phyloP scores from a whole-genome alignment of 2,329 filamentous ascomycete genomes.

The Hypoxylon sp. region DNA sequence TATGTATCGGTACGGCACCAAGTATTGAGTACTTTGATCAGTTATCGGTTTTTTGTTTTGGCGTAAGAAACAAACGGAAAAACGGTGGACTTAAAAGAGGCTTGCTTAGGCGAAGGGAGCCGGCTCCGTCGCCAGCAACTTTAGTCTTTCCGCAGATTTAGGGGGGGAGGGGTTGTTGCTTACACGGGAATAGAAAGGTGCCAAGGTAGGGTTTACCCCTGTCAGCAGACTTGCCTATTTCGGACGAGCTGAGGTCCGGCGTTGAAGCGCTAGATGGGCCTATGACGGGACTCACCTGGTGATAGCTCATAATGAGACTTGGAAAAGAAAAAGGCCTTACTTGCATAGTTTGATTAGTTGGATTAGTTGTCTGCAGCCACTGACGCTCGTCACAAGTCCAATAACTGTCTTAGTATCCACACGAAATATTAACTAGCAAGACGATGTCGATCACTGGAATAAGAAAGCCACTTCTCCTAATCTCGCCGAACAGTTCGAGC shows the following conservation, averaged over 20 bases:
- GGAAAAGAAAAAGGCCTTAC: conserved; percentile 30
- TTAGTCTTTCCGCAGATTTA: conserved; percentile 24
- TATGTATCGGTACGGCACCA: conserved; percentile 7
- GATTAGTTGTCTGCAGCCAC: conserved; percentile 21
- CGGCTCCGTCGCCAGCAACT: conserved; percentile 21
- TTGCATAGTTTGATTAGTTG: conserved; percentile 39
- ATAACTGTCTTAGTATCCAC: conserved; percentile 27
- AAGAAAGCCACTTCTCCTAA: conserved; percentile 15
- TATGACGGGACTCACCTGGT: conserved; percentile 9
- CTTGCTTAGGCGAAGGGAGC: neutral
- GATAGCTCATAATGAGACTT: conserved; percentile 34
- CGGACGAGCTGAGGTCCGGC: conserved; percentile 35
- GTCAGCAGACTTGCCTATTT: conserved; percentile 37
- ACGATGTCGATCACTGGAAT: conserved; percentile 34
- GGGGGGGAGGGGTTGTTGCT: conserved; percentile 7
- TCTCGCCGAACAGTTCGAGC: conserved; percentile 6
- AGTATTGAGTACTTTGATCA: conserved; percentile 36
- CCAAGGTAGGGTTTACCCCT: conserved; percentile 25
- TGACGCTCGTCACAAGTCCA: conserved; percentile 26
- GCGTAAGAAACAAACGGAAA: neutral
- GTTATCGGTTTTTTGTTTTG: neutral
- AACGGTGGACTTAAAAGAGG: neutral
- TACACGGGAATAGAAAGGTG: neutral
- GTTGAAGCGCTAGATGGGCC: conserved; percentile 16
- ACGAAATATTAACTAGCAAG: conserved; percentile 36